Conservation (phyloP, 768 basidiomycete species). For the Lentinula boryana region DNA sequence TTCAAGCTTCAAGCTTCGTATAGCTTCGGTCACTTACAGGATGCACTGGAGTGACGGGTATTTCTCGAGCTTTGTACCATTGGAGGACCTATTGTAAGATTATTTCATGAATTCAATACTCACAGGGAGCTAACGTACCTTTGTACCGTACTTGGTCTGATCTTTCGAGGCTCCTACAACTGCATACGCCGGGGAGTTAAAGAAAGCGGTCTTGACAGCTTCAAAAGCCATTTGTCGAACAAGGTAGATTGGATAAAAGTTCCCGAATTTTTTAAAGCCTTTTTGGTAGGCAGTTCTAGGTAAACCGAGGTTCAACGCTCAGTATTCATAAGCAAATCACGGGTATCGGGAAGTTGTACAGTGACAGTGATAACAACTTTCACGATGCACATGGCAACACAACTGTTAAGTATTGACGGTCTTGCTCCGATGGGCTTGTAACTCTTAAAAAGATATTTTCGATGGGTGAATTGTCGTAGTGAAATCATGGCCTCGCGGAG, state of each 20-base stretch:
- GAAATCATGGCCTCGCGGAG: not conserved
- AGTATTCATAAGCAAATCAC: slow-evolving; percentile 5
- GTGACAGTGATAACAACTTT: not conserved
- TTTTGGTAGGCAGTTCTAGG: not conserved
- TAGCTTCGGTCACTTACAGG: slow-evolving; percentile 40
- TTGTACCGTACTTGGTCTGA: slow-evolving; percentile 72
- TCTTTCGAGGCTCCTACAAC: slow-evolving; percentile 84
- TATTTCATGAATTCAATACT: not conserved
- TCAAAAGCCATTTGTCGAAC: slow-evolving; percentile 14
- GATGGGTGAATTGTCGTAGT: not conserved
- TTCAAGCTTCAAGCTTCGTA: not conserved
- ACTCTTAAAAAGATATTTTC: too few species aligned
- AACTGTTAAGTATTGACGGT: too few species aligned
- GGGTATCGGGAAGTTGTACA: not conserved
- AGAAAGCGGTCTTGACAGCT: slow-evolving; percentile 49
- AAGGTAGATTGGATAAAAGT: too few species aligned
- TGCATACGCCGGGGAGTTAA: slow-evolving; percentile 60
- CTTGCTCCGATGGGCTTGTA: too few species aligned
- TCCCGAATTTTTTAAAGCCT: not conserved
- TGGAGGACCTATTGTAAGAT: slow-evolving; percentile 50
- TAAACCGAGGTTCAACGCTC: not conserved
- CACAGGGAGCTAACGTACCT: slow-evolving; percentile 18
- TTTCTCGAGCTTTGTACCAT: slow-evolving; percentile 64
- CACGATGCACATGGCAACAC: not conserved
- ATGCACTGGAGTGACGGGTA: slow-evolving; percentile 67